Percentiles rank a stretch among this genome's conserved stretches.
Evolutionary conservation across 2,329 filamentous ascomycete species (phyloP).

Genomic region (Acephala macrosclerotiorum): DNA sequence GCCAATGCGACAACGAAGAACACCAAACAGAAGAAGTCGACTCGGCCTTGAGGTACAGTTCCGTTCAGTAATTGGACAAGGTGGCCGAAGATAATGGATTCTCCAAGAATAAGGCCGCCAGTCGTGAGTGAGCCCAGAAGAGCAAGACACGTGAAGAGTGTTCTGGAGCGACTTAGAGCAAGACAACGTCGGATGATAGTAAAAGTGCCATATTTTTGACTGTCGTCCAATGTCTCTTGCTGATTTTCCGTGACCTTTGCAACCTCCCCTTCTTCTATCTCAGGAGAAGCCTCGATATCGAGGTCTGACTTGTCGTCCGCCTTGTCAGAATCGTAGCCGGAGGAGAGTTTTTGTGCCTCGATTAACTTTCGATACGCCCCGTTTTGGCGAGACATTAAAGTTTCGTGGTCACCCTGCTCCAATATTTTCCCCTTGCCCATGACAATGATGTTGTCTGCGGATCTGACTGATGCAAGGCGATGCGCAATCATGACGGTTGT

Average conservation of each 20-base stretch:
- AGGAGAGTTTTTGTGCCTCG: slow-evolving; percentile 31
- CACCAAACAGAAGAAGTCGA: slow-evolving; percentile 49
- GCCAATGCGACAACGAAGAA: slow-evolving; percentile 60
- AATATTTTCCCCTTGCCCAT: slow-evolving; percentile 47
- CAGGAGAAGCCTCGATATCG: not conserved
- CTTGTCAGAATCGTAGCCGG: slow-evolving; percentile 13
- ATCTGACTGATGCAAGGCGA: slow-evolving; percentile 49
- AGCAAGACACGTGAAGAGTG: slow-evolving; percentile 41
- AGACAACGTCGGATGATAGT: slow-evolving; percentile 38
- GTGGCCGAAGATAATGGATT: slow-evolving; percentile 64
- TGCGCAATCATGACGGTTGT: slow-evolving; percentile 52
- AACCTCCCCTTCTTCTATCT: slow-evolving; percentile 10
- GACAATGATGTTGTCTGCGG: slow-evolving; percentile 51
- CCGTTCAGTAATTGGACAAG: slow-evolving; percentile 57
- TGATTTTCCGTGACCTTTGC: not conserved
- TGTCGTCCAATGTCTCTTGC: not conserved
- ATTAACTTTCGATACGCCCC: slow-evolving; percentile 57
- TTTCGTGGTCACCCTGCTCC: slow-evolving; percentile 49
- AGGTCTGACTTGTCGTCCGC: slow-evolving; percentile 5
- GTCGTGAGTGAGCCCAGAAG: slow-evolving; percentile 49
- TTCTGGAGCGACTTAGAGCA: slow-evolving; percentile 47
- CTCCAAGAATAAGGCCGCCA: slow-evolving; percentile 55
- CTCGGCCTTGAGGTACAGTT: slow-evolving; percentile 32
- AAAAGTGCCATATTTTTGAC: slow-evolving; percentile 21
- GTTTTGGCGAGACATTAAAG: slow-evolving; percentile 40